A percentile compares a stretch with the other conserved stretches of the same genome.
Evolutionary conservation across 768 basidiomycete species (phyloP).

Genomic region (Pleurotus platypus): DNA sequence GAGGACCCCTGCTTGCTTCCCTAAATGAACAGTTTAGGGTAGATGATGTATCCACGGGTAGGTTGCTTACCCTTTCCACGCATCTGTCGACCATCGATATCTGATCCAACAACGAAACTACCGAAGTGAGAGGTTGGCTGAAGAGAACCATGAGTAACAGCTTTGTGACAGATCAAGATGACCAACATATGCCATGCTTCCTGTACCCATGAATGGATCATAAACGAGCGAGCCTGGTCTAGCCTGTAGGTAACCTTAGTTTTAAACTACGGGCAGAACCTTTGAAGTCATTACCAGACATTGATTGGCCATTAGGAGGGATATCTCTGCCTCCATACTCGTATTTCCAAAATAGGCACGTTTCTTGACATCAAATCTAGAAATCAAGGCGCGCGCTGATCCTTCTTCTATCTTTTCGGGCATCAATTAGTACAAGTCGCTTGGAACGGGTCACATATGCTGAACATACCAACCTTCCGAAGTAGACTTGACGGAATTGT

Average conservation of each 20-base stretch:
- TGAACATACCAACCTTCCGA: constrained; percentile 79
- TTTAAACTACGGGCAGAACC: not conserved
- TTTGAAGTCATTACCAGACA: constrained; percentile 57
- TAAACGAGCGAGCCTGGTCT: constrained; percentile 88
- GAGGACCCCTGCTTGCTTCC: constrained; percentile 62
- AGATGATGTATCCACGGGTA: not conserved
- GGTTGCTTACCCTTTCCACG: constrained; percentile 72
- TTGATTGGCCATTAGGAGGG: constrained; percentile 95
- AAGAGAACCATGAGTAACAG: not conserved
- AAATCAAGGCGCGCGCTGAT: constrained; percentile 63
- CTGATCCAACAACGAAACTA: constrained; percentile 82
- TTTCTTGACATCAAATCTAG: constrained; percentile 84
- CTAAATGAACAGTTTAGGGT: constrained; percentile 18
- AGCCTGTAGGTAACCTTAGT: constrained; percentile 43
- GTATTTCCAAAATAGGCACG: constrained; percentile 92
- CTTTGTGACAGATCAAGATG: not conserved
- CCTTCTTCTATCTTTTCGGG: constrained; percentile 51
- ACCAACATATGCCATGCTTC: constrained; percentile 81
- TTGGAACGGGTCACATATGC: not conserved
- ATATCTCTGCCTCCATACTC: constrained; percentile 96
- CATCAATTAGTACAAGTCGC: not conserved
- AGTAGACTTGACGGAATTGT: constrained; percentile 68
- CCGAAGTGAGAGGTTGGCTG: constrained; percentile 90
- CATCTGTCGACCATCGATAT: constrained; percentile 98
- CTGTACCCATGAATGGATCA: constrained; percentile 94